Evolutionary conservation across 257 asterid genomes (phyloP).

Genomic region (Plantago elongata): DNA sequence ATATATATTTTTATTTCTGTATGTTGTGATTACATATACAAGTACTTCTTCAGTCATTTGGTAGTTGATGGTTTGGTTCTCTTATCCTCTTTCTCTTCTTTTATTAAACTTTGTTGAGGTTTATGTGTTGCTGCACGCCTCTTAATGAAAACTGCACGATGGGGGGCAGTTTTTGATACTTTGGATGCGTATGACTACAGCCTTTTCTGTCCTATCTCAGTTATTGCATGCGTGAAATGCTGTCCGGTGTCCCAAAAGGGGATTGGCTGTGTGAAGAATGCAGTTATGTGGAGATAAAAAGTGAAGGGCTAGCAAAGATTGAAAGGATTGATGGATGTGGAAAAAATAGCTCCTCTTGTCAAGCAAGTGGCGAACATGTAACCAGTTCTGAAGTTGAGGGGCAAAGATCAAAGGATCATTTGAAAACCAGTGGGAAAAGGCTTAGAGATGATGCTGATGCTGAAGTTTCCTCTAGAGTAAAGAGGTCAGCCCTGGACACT

Average conservation of each 20-base stretch:
- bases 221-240: constrained; percentile 81
- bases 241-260: constrained; percentile 68
- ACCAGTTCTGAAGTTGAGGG: constrained; percentile 41
- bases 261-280: constrained; percentile 98
- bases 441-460: constrained; percentile 55
- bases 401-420: constrained; percentile 34
- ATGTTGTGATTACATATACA: neutral
- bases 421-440: constrained; percentile 53
- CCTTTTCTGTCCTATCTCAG: constrained; percentile 39
- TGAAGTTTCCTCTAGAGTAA: constrained; percentile 63
- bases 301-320: constrained; percentile 39
- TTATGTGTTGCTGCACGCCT: neutral
- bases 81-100: neutral
- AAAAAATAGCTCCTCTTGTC: constrained; percentile 48
- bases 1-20: neutral
- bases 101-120: neutral
- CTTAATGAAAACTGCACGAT: neutral
- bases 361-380: constrained; percentile 40
- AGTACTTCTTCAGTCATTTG: neutral
- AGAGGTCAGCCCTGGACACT: constrained; percentile 55
- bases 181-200: constrained; percentile 19
- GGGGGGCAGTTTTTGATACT: neutral
- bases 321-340: constrained; percentile 41
- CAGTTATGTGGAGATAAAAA: constrained; percentile 39
- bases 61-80: neutral